Conservation (phyloP, 2,329 filamentous ascomycete genomes). For the Sporothrix phasma region DNA sequence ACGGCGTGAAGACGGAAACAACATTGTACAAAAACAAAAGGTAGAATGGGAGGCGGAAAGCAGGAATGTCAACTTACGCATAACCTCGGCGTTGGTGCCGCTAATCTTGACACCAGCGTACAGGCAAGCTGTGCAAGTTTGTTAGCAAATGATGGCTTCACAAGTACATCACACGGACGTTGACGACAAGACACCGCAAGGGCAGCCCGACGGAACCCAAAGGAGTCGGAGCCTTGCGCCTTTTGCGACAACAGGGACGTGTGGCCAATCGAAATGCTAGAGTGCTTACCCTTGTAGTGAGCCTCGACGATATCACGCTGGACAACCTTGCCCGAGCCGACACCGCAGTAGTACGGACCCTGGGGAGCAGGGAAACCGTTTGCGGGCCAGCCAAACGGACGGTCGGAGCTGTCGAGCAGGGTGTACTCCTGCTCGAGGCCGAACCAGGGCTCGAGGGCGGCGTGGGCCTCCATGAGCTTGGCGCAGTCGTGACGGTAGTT, state of each 20-base stretch:
- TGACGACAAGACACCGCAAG: neutral
- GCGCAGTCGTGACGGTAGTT: constrained; percentile 91
- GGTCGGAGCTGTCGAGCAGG: constrained; percentile 72
- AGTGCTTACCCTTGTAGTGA: constrained; percentile 43
- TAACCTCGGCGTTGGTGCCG: constrained; percentile 97
- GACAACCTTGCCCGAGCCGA: constrained; percentile 92
- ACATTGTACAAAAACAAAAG: neutral
- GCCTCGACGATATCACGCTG: constrained; percentile 96
- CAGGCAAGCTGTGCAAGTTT: constrained; percentile 44
- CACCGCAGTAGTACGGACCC: constrained; percentile 96
- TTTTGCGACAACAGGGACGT: neutral
- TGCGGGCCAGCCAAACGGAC: constrained; percentile 86
- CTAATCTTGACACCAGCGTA: constrained; percentile 89
- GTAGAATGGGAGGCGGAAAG: constrained; percentile 29
- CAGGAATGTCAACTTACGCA: constrained; percentile 34
- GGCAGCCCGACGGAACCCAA: neutral
- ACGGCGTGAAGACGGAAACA: too few relatives aligned
- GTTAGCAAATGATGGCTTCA: constrained; percentile 7
- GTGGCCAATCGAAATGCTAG: neutral
- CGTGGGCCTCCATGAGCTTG: constrained; percentile 82
- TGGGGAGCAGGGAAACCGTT: constrained; percentile 85
- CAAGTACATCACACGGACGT: neutral
- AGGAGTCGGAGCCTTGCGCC: neutral
- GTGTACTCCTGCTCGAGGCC: constrained; percentile 98
- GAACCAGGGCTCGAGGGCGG: constrained; percentile 84